Conservation (phyloP, 306 rosid species). For the Malus domestica region ASM211411v1 NC_041800.1:25840233-25840732, state of each 20-base stretch:
- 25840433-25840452: neutral
- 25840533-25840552: slow-evolving; percentile 18
- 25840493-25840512: slow-evolving; percentile 27
- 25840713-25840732: slow-evolving; percentile 33
- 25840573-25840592: slow-evolving; percentile 10
- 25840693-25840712: slow-evolving; percentile 18
- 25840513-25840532: slow-evolving; percentile 24
- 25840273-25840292: neutral
- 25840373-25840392: neutral
- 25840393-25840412: slow-evolving; percentile 5
- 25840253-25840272: slow-evolving; percentile 16
- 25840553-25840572: slow-evolving; percentile 22
- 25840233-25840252: slow-evolving; percentile 24
- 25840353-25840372: neutral
- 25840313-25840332: neutral
- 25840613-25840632: slow-evolving; percentile 14
- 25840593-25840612: slow-evolving; percentile 16
- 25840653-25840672: slow-evolving; percentile 19
- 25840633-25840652: slow-evolving; percentile 17
- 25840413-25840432: neutral
- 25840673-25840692: slow-evolving; percentile 27
- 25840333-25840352: neutral
- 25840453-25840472: slow-evolving; percentile 25
- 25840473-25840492: slow-evolving; percentile 18
- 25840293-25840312: neutral